These are phyloP conservation scores for Gossypium davidsonii DNA, from an alignment of 441 rosid genomes.

Conservation along the genomic window DNA sequence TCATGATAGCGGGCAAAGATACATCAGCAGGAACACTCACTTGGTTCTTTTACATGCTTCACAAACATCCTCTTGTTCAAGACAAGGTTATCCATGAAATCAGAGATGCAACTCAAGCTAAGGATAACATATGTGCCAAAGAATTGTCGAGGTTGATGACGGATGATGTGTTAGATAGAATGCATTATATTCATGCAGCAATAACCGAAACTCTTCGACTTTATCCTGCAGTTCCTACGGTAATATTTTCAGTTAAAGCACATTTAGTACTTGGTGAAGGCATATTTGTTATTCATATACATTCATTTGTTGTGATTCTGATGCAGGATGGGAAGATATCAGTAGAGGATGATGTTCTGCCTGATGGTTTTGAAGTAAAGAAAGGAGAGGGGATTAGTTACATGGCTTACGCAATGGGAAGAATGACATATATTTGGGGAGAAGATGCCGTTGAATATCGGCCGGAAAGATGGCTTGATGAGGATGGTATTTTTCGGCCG, in stretches of 20 bases:
- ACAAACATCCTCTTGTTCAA: slow-evolving; percentile 28
- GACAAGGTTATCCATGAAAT: slow-evolving; percentile 25
- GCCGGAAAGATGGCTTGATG: slow-evolving; percentile 43
- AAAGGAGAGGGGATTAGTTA: slow-evolving; percentile 34
- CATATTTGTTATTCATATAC: background rate
- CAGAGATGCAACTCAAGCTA: slow-evolving; percentile 10
- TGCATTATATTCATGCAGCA: slow-evolving; percentile 39
- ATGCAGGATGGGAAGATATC: slow-evolving; percentile 37
- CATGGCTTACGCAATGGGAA: slow-evolving; percentile 42
- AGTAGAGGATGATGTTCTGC: slow-evolving; percentile 30
- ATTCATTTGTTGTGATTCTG: background rate
- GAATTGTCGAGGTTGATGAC: slow-evolving; percentile 20
- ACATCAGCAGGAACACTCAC: slow-evolving; percentile 31
- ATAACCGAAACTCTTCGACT: slow-evolving; percentile 35
- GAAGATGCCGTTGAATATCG: slow-evolving; percentile 33
- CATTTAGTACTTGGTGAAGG: background rate
- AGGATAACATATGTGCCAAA: background rate
- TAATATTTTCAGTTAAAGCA: background rate
- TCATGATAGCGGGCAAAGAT: slow-evolving; percentile 35
- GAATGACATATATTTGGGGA: slow-evolving; percentile 42
- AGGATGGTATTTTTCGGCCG: slow-evolving; percentile 21
- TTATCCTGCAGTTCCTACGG: slow-evolving; percentile 32
- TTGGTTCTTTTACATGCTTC: slow-evolving; percentile 31
- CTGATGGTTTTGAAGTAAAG: slow-evolving; percentile 35
- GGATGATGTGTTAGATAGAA: slow-evolving; percentile 25